Evolutionary conservation across 2,329 filamentous ascomycete species (phyloP).

Genomic region (Talaromyces verruculosus): DNA sequence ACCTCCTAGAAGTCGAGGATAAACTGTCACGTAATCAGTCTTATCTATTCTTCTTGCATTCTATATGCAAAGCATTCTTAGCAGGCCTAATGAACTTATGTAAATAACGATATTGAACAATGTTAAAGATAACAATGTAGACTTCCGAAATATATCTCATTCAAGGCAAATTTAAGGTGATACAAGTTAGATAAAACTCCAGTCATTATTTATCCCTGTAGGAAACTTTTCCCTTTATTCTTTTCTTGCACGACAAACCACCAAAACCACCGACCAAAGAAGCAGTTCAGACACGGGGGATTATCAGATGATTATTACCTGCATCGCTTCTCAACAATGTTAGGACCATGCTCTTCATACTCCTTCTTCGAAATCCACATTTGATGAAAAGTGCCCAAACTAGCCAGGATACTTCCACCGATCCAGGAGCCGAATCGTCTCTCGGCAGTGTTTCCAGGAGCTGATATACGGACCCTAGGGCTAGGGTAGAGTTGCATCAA

Average conservation of each 20-base stretch:
- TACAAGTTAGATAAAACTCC: constrained; percentile 15
- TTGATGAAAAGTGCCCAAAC: constrained; percentile 96
- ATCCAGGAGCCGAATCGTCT: constrained; percentile 93
- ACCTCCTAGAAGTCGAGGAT: constrained; percentile 5
- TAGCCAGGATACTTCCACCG: constrained; percentile 91
- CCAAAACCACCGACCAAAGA: neutral
- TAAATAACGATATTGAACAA: neutral
- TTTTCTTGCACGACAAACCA: neutral
- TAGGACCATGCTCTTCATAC: constrained; percentile 89
- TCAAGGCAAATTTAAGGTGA: constrained; percentile 8
- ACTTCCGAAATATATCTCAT: neutral
- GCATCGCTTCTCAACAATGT: constrained; percentile 93
- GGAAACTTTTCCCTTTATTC: constrained; percentile 6
- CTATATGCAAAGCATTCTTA: neutral
- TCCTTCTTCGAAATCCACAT: constrained; percentile 99
- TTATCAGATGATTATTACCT: constrained; percentile 62
- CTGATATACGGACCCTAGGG: constrained; percentile 82
- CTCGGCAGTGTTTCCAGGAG: constrained; percentile 82
- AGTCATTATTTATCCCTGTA: constrained; percentile 8
- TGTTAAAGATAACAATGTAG: neutral
- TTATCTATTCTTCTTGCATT: neutral
- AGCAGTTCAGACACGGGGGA: neutral
- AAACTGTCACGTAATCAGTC: neutral
- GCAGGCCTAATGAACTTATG: neutral
- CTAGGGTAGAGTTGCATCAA: constrained; percentile 78